Percentiles rank a stretch among this genome's conserved stretches.
Evolutionary conservation across 192 early-diverging fungal species (phyloP).

Genomic region (Coemansia sp.): DNA sequence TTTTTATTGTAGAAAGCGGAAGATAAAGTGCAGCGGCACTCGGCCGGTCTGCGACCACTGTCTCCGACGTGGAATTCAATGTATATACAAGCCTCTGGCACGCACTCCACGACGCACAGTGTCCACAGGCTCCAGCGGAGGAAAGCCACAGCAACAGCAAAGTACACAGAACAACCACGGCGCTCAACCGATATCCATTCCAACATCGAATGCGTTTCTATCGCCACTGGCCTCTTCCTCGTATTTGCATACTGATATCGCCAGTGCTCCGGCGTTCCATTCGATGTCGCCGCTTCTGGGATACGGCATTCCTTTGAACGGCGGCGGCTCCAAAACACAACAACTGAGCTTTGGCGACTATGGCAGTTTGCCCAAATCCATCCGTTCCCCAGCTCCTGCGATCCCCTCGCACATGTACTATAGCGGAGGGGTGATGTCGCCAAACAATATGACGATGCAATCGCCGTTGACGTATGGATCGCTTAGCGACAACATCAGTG

Average conservation of each 20-base stretch:
- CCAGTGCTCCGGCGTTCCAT: slow-evolving; percentile 11
- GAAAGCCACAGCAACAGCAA: neutral
- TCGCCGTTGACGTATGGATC: neutral
- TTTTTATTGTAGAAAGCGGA: slow-evolving; percentile 33
- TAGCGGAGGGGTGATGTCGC: neutral
- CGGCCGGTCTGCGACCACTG: slow-evolving; percentile 52
- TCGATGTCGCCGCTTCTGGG: neutral
- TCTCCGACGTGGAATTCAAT: slow-evolving; percentile 31
- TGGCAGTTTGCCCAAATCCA: neutral
- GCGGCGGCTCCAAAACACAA: neutral
- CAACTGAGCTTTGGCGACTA: neutral
- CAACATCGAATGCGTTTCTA: slow-evolving; percentile 1
- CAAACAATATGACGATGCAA: neutral
- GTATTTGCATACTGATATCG: neutral
- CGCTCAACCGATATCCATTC: slow-evolving; percentile 24
- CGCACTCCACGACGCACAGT: slow-evolving; percentile 31
- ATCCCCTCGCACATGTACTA: slow-evolving; percentile 37
- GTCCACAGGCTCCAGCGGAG: neutral
- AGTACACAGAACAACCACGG: neutral
- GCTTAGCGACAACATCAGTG: neutral
- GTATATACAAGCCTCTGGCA: slow-evolving; percentile 48
- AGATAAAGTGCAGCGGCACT: slow-evolving; percentile 54
- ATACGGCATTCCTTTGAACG: neutral
- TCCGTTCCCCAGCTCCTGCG: slow-evolving; percentile 19
- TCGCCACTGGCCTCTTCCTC: neutral